A percentile compares a stretch with the other conserved stretches of the same genome.
phyloP scores from a whole-genome alignment of 352 stramenopile species.

The Globisporangium middletonii region DNA sequence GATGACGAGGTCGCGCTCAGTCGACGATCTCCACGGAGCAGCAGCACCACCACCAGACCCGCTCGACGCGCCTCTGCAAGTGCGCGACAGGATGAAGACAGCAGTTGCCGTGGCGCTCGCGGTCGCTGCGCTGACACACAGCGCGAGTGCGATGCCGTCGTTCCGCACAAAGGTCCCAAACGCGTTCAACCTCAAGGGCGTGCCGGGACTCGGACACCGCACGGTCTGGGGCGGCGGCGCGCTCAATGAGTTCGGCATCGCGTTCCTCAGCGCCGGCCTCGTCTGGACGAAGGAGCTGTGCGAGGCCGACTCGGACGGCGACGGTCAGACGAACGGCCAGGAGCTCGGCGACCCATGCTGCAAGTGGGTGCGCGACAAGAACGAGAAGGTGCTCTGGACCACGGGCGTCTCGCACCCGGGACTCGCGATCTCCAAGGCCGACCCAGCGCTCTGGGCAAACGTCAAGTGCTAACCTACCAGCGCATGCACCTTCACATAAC shows the following conservation, averaged over 20 bases:
- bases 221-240: slow-evolving; percentile 13
- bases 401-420: slow-evolving; percentile 14
- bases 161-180: slow-evolving; percentile 16
- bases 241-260: slow-evolving; percentile 26
- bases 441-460: slow-evolving; percentile 12
- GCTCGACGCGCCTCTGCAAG: too few relatives aligned
- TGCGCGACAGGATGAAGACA: background rate
- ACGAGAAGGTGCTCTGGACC: slow-evolving; percentile 16
- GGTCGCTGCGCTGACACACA: background rate
- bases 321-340: slow-evolving; percentile 47
- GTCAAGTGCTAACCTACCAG: slow-evolving; percentile 1
- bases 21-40: background rate
- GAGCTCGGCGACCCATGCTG: slow-evolving; percentile 55
- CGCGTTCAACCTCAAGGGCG: slow-evolving; percentile 12
- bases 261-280: slow-evolving; percentile 12
- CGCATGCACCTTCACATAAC: background rate
- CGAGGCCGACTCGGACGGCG: slow-evolving; percentile 29
- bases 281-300: slow-evolving; percentile 33
- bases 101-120: background rate
- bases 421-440: slow-evolving; percentile 15
- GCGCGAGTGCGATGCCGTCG: background rate
- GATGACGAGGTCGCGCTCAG: too few relatives aligned
- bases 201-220: slow-evolving; percentile 22
- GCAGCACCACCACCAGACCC: background rate
- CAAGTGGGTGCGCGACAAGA: slow-evolving; percentile 13